These are phyloP conservation scores for Nannizziopsis arthrosporioides DNA, from an alignment of 2,329 filamentous ascomycete genomes.

Conservation along the genomic window DNA sequence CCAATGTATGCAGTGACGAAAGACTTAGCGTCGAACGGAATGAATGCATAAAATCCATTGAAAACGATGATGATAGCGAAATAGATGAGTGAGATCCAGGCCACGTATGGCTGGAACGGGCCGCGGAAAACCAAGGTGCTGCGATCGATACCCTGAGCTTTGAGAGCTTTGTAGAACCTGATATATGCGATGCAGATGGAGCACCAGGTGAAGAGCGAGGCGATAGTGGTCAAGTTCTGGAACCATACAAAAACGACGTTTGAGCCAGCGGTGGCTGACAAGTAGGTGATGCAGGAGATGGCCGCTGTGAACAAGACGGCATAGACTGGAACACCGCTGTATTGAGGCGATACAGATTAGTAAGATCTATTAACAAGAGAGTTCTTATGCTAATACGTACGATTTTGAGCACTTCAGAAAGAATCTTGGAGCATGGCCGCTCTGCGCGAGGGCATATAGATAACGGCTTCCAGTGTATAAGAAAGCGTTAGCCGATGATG, in stretches of 20 bases:
- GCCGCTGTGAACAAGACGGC: conserved; percentile 32
- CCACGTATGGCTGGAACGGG: conserved; percentile 44
- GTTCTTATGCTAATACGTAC: conserved; percentile 26
- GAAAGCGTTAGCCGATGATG: conserved; percentile 57
- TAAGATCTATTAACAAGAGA: background rate
- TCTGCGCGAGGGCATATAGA: conserved; percentile 39
- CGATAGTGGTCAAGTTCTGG: conserved; percentile 34
- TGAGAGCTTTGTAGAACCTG: conserved; percentile 35
- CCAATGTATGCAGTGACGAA: conserved; percentile 41
- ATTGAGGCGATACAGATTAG: background rate
- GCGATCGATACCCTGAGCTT: conserved; percentile 28
- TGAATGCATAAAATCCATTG: conserved; percentile 43
- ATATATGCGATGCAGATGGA: conserved; percentile 38
- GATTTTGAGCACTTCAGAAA: conserved; percentile 39
- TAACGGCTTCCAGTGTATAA: conserved; percentile 45
- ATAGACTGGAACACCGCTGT: conserved; percentile 35
- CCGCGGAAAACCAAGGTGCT: conserved; percentile 33
- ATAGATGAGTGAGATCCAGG: conserved; percentile 49
- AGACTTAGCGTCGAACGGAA: conserved; percentile 28
- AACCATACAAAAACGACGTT: conserved; percentile 38
- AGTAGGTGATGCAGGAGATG: conserved; percentile 36
- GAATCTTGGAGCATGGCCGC: conserved; percentile 42
- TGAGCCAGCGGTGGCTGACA: conserved; percentile 31
- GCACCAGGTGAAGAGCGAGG: conserved; percentile 38
- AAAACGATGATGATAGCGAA: conserved; percentile 53